Conservation (phyloP, 306 rosid species). For the Geum urbanum region DNA sequence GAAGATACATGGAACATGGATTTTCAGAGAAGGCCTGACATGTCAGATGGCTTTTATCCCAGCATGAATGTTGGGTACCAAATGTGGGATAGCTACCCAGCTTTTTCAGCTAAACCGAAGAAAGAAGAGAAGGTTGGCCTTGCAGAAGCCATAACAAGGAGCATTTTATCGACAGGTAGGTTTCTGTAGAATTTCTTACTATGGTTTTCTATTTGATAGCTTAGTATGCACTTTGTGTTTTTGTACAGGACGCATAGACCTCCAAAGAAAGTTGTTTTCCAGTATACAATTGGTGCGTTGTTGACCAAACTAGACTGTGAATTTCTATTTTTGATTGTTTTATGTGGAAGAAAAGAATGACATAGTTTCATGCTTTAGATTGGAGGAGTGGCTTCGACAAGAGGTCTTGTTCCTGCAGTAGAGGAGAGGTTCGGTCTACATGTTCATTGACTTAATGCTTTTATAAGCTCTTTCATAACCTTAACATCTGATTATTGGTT, state of each 20-base stretch:
- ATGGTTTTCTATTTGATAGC: conserved; percentile 14
- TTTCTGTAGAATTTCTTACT: conserved; percentile 14
- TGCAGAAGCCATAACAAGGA: conserved; percentile 84
- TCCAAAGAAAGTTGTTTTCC: conserved; percentile 88
- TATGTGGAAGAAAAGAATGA: conserved; percentile 31
- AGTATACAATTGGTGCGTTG: conserved; percentile 91
- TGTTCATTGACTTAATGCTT: neutral
- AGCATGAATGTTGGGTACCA: conserved; percentile 61
- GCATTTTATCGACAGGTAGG: conserved; percentile 86
- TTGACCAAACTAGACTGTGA: conserved; percentile 20
- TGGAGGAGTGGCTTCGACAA: conserved; percentile 88
- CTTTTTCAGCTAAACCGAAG: conserved; percentile 64
- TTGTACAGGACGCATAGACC: conserved; percentile 84
- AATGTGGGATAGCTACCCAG: conserved; percentile 88
- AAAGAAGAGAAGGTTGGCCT: conserved; percentile 91
- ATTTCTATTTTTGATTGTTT: conserved; percentile 16
- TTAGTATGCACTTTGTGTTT: conserved; percentile 24
- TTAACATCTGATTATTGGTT: neutral
- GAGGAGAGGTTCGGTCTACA: conserved; percentile 80
- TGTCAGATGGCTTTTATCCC: conserved; percentile 66
- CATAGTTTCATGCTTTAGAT: conserved; percentile 47
- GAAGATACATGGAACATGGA: conserved; percentile 90
- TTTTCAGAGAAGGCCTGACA: conserved; percentile 68
- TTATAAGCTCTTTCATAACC: neutral
- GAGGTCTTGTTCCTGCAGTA: conserved; percentile 74